Base-by-base conservation (phyloP, 129 eudicot genomes). In the Ambrosia trifida region DNA sequence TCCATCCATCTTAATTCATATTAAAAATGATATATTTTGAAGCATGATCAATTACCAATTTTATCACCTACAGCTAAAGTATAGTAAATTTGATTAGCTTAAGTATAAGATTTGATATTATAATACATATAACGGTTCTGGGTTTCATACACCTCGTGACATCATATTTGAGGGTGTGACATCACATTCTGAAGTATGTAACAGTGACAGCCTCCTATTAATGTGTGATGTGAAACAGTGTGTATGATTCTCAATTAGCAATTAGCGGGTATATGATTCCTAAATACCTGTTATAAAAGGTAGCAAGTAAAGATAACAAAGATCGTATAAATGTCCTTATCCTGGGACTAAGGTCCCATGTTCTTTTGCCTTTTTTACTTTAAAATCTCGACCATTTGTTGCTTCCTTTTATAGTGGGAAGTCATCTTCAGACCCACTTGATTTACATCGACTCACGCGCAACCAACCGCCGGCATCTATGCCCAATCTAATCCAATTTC, bases 351-450 rank as follows among this genome's bases (percentile, higher is more conserved):
- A 41, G 51, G 73, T 70, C 82, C 72, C 77, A 70, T 64, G 78
- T 65, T 72, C 43, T 64, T 78, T 71, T 68, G 62, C 43, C 32
- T 30, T 46, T 69, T 24, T 57, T 57, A 11, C 31, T 62, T 63
- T 31, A 43, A 31, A 67, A 32, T 43, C 31, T 44, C 65, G 78
- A 64, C 72, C 72, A 38, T 68, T 68, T 69, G 81, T 69, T 58
- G 41, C 40, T 58, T 58, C 41, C 64, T 58, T 58, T 58, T 62
- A 36, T 18, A 70, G 81, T 78, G 81, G 81, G 72, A 63, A 62
- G 11, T 50, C 70, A 77, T 69, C 64, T 61, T 56, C 71, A 75
- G 81, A 70, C 81, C 81, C 81, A 77, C 81, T 61, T 77, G 67
- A 75, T 66, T 64, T 74, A 6, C 41, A 62, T 73, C 3, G 53